These are phyloP conservation scores for Wickerhamiella azymoides DNA, from an alignment of 805 yeast species.

Conservation along the genomic window DNA sequence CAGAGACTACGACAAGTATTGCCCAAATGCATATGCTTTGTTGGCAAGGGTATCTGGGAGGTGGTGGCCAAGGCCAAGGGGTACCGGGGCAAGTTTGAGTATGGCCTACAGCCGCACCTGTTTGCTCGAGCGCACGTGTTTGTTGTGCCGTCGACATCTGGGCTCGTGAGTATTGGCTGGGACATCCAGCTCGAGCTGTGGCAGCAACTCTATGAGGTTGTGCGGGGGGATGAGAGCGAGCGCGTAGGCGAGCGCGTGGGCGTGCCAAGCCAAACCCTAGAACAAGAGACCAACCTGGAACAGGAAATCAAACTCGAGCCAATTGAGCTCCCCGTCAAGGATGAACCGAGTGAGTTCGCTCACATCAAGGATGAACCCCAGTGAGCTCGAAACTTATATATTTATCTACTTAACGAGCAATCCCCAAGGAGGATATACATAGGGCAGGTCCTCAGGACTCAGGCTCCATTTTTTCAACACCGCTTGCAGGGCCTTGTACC, in stretches of 20 bases:
- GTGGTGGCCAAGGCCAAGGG: constrained; percentile 30
- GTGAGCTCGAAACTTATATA: not conserved
- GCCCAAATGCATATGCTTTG: constrained; percentile 39
- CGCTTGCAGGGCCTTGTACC: constrained; percentile 32
- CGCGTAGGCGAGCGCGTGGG: not conserved
- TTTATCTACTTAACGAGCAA: not conserved
- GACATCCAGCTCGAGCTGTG: constrained; percentile 36
- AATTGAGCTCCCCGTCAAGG: too few species aligned
- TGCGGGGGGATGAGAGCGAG: not conserved
- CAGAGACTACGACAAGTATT: constrained; percentile 28
- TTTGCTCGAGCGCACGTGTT: constrained; percentile 28
- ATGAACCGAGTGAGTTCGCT: not conserved
- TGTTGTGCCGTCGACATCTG: constrained; percentile 64
- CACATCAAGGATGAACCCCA: not conserved
- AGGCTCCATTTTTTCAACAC: not conserved
- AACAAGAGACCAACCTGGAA: too few species aligned
- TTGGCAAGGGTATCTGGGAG: constrained; percentile 72
- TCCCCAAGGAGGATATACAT: constrained; percentile 3
- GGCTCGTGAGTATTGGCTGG: constrained; percentile 42
- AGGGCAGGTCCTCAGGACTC: constrained; percentile 5
- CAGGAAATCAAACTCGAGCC: too few species aligned
- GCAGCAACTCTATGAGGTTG: constrained; percentile 26
- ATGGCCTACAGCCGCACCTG: constrained; percentile 35
- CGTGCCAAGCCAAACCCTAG: too few species aligned
- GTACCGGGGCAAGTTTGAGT: constrained; percentile 31